Percentiles rank a stretch among this genome's conserved stretches.
These are phyloP conservation scores for Hyaloscypha variabilis DNA, from an alignment of 495 filamentous ascomycete genomes.

Conservation along the genomic window DNA sequence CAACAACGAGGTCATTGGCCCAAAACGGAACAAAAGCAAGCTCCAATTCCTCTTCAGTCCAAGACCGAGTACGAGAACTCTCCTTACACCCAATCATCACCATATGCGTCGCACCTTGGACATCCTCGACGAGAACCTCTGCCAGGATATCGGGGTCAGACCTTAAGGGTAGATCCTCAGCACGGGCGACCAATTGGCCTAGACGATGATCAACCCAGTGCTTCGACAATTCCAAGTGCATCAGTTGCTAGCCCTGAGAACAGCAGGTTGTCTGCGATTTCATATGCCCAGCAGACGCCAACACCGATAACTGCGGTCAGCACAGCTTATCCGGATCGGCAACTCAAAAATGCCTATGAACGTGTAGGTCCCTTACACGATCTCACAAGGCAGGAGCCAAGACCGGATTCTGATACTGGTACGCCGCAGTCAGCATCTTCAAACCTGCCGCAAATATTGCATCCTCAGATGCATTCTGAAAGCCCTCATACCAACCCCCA, in stretches of 20 bases:
- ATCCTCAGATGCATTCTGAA: constrained; percentile 47
- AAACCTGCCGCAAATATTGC: constrained; percentile 42
- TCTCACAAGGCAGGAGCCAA: constrained; percentile 50
- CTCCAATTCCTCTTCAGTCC: constrained; percentile 80
- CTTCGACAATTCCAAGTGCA: constrained; percentile 52
- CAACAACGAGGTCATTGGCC: constrained; percentile 73
- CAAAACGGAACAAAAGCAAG: constrained; percentile 58
- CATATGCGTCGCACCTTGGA: constrained; percentile 34
- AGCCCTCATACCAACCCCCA: constrained; percentile 50
- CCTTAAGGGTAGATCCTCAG: constrained; percentile 57
- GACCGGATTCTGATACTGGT: constrained; percentile 28
- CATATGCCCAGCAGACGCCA: constrained; percentile 43
- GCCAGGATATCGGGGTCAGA: constrained; percentile 54
- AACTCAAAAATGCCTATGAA: constrained; percentile 52
- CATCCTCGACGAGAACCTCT: constrained; percentile 48
- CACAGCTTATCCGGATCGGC: constrained; percentile 47
- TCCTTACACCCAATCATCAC: constrained; percentile 49
- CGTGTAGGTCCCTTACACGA: constrained; percentile 59
- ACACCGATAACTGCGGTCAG: constrained; percentile 54
- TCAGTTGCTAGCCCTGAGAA: constrained; percentile 56
- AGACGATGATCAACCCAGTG: constrained; percentile 51
- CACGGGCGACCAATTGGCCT: constrained; percentile 44
- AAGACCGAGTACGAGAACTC: constrained; percentile 72
- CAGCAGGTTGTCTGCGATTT: constrained; percentile 51
- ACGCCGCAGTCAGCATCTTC: constrained; percentile 34